Conservation (phyloP, 306 rosid genomes). For the Lupinus albus region DNA sequence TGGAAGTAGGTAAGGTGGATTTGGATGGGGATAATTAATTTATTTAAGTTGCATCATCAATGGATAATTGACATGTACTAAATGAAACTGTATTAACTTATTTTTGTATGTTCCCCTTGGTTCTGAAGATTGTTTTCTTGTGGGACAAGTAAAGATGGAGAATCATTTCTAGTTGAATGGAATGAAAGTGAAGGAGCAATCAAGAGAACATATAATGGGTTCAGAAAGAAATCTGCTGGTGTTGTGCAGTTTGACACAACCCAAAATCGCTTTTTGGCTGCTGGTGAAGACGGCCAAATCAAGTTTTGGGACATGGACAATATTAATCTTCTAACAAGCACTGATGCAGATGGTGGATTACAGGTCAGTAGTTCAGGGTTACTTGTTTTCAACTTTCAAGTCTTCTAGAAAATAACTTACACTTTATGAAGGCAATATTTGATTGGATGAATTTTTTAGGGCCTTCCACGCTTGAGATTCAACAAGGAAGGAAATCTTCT, state of each 20-base stretch:
- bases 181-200: slow-evolving; percentile 83
- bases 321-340: slow-evolving; percentile 49
- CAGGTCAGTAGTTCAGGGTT: slow-evolving; percentile 54
- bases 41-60: neutral
- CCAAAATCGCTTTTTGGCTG: slow-evolving; percentile 83
- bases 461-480: slow-evolving; percentile 78
- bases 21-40: neutral
- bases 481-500: slow-evolving; percentile 89
- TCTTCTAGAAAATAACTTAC: slow-evolving; percentile 27
- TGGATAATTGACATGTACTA: slow-evolving; percentile 18
- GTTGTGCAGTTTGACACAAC: slow-evolving; percentile 86
- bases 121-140: slow-evolving; percentile 79
- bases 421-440: slow-evolving; percentile 21
- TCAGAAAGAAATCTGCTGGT: slow-evolving; percentile 75
- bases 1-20: slow-evolving; percentile 70
- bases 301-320: slow-evolving; percentile 94
- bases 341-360: slow-evolving; percentile 77
- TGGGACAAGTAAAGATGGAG: slow-evolving; percentile 93
- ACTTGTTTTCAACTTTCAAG: slow-evolving; percentile 30
- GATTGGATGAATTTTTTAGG: slow-evolving; percentile 54
- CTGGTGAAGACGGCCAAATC: slow-evolving; percentile 82
- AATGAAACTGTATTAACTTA: slow-evolving; percentile 16
- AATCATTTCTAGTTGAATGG: slow-evolving; percentile 87
- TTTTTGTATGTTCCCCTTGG: slow-evolving; percentile 6
- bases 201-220: slow-evolving; percentile 72